phyloP scores from a whole-genome alignment of 2,329 filamentous ascomycete species.

The Colletotrichum liaoningense region DNA sequence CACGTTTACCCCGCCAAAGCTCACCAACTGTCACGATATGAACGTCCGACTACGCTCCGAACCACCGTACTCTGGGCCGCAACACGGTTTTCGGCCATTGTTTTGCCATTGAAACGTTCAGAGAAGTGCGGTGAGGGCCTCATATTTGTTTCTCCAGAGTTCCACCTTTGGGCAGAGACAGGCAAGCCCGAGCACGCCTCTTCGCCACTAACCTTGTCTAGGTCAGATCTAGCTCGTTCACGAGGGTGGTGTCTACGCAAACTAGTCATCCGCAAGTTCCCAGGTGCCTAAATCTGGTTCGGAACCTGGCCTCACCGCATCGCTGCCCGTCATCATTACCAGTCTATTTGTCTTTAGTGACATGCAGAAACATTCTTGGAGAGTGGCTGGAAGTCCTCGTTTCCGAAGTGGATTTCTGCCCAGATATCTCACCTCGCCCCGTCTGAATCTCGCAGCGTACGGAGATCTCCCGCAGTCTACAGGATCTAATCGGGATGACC shows the following conservation, averaged over 20 bases:
- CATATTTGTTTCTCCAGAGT: conserved; percentile 6
- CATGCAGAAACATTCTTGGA: not conserved
- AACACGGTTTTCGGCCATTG: not conserved
- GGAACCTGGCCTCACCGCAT: conserved; percentile 17
- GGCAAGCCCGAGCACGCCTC: not conserved
- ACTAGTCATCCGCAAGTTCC: conserved; percentile 14
- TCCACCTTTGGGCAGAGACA: not conserved
- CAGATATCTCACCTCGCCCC: not conserved
- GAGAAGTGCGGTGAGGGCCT: not conserved
- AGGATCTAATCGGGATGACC: conserved; percentile 29
- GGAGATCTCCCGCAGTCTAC: conserved; percentile 28
- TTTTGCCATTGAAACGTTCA: not conserved
- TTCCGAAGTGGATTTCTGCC: not conserved
- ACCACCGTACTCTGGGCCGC: not conserved
- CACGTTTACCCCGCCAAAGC: not conserved
- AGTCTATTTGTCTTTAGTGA: not conserved
- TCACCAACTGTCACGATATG: conserved; percentile 4
- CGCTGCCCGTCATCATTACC: conserved; percentile 2
- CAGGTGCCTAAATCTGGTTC: conserved; percentile 14
- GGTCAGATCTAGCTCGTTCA: conserved; percentile 7
- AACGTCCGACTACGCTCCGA: not conserved
- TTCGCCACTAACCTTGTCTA: conserved; percentile 6
- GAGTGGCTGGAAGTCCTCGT: not conserved
- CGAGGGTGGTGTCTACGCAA: conserved; percentile 6
- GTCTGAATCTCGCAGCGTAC: conserved; percentile 20